Evolutionary conservation across 345 rosid species (phyloP), one percentile per base, ranked within the genome.

Genomic region (Geranium rotundifolium): DNA sequence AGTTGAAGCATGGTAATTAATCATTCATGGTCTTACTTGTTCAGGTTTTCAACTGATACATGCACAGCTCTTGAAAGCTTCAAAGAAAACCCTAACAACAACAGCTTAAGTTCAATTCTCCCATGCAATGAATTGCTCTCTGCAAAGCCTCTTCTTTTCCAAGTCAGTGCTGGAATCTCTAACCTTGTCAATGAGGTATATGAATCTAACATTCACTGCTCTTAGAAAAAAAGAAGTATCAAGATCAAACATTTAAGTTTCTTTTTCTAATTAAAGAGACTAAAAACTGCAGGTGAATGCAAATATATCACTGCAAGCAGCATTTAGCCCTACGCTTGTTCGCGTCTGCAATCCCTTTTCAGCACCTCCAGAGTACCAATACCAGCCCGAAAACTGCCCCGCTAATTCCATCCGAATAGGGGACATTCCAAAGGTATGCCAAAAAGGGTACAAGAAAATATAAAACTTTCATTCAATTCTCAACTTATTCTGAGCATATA

Each of bases 311-410:
- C 17, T 71, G 9, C 84, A 64, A 69, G 58, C 61, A 3, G 41
- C 77, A 5, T 15, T 66, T 13, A 19, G 14, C 61, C 64, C 75
- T 0, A 59, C 27, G 49, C 23, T 72, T 50, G 56, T 71, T 37
- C 59, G n/a, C 13, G 69, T 86, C 8, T 87, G 95, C 86, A 87
- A 84, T 64, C 95, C 90, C 9, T 84, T 87, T 76, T 77, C 90
- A 0, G 81, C 77, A 1, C 87, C 93, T 1, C 93, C 93, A 0
- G 76, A 72, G 0, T 76, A 80, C 58, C 20, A 57, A 29, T 86
- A 79, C 78, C 79, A 66, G 72, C 74, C 77, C 0, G 63, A 77
- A 29, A 60, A 71, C 59, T 87, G 95, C 70, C 83, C 86, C 16
- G 61, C 66, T 5, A 76, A 81, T 57, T 67, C 86, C 0, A 81